Conservation (phyloP, 768 basidiomycete genomes). For the Tephrocybe sp. region DNA sequence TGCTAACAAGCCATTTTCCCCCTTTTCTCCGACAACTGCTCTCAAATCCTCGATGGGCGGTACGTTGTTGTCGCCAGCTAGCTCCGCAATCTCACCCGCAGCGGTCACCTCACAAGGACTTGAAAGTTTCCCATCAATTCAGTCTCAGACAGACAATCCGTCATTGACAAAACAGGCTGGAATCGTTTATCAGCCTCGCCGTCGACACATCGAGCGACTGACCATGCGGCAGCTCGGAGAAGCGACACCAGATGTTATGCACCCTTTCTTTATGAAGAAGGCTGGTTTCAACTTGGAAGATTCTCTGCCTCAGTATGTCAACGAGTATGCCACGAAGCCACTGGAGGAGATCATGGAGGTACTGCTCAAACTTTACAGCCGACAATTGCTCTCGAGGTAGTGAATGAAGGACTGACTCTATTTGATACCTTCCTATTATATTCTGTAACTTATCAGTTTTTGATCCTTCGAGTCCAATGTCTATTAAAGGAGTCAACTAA, state of each 20-base stretch:
- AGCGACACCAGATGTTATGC: constrained; percentile 87
- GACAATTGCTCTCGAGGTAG: constrained; percentile 53
- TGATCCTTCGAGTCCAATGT: background rate
- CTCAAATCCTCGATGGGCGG: constrained; percentile 17
- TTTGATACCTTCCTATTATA: constrained; percentile 2
- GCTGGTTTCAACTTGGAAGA: constrained; percentile 83
- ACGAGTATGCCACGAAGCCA: constrained; percentile 82
- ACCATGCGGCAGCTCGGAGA: constrained; percentile 85
- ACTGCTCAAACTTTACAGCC: constrained; percentile 72
- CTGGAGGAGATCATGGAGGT: constrained; percentile 84
- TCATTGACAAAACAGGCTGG: constrained; percentile 23
- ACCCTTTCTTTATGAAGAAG: constrained; percentile 83
- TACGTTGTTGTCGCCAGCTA: constrained; percentile 18
- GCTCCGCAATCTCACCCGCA: constrained; percentile 16
- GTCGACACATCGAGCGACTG: constrained; percentile 70
- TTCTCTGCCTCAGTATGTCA: constrained; percentile 81
- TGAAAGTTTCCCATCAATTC: constrained; percentile 14
- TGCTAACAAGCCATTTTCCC: constrained; percentile 14
- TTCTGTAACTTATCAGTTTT: background rate
- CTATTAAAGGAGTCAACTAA: constrained; percentile 10
- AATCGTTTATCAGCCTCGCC: constrained; percentile 53
- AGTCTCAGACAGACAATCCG: constrained; percentile 6
- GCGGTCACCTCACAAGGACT: constrained; percentile 5
- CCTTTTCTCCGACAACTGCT: constrained; percentile 27
- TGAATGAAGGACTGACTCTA: constrained; percentile 11